These are phyloP conservation scores for Stemphylium vesicarium DNA, from an alignment of 2,329 filamentous ascomycete species.

Conservation along the genomic window DNA sequence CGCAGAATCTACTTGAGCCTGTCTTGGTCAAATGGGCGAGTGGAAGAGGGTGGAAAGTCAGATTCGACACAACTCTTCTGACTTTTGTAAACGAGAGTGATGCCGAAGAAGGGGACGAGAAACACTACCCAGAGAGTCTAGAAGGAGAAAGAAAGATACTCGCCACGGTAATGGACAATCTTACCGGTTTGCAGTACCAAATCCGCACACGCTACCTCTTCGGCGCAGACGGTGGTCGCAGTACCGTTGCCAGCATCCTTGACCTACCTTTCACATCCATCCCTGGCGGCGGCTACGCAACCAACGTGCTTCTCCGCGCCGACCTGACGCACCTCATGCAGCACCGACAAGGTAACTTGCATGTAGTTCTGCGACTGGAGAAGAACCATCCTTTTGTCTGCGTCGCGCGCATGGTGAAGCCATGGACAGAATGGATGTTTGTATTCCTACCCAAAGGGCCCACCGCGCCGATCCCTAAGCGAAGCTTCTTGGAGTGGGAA, in stretches of 20 bases:
- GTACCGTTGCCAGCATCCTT: constrained; percentile 1
- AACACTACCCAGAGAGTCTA: too few species aligned
- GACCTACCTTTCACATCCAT: neutral
- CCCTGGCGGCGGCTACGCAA: constrained; percentile 9
- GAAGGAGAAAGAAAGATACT: too few species aligned
- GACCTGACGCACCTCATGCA: constrained; percentile 4
- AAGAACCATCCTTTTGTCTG: constrained; percentile 6
- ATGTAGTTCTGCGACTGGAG: constrained; percentile 5
- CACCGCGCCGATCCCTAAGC: too few species aligned
- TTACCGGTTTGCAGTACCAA: neutral
- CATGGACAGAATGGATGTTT: constrained; percentile 4
- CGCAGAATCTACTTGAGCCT: constrained; percentile 6
- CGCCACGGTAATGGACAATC: neutral
- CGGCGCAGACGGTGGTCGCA: constrained; percentile 6
- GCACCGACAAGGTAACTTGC: neutral
- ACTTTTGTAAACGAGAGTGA: constrained; percentile 1
- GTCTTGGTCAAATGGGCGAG: constrained; percentile 2
- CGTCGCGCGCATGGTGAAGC: constrained; percentile 7
- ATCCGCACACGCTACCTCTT: neutral
- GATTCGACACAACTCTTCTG: constrained; percentile 3
- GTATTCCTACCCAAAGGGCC: too few species aligned
- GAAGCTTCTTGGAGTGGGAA: too few species aligned
- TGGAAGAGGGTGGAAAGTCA: neutral
- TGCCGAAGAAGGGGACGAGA: too few species aligned
- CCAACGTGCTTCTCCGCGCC: constrained; percentile 4